phyloP scores from a whole-genome alignment of 129 eudicot genomes.

The Daucus carota region DNA sequence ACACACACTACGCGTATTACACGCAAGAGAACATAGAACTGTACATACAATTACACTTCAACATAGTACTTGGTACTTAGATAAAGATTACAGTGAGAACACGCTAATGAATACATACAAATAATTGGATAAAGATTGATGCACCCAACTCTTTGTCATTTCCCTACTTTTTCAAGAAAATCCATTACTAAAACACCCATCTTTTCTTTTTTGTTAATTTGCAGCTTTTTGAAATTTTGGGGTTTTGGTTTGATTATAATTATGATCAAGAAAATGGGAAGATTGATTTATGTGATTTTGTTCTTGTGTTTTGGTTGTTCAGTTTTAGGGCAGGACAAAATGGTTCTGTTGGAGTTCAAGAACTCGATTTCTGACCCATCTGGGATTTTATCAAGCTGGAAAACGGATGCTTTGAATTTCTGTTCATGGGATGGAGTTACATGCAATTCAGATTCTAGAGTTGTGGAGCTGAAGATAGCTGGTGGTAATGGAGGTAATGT shows the following conservation, averaged over 20 bases:
- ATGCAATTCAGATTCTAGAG: conserved; percentile 51
- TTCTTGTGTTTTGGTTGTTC: conserved; percentile 12
- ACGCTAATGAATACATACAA: conserved; percentile 1
- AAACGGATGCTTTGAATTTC: conserved; percentile 19
- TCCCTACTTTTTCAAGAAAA: not conserved
- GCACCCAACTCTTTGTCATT: not conserved
- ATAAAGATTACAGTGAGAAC: conserved; percentile 1
- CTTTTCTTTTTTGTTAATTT: not conserved
- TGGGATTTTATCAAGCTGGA: conserved; percentile 57
- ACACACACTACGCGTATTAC: not conserved
- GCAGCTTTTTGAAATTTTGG: not conserved
- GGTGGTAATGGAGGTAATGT: conserved; percentile 51
- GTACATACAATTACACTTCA: not conserved
- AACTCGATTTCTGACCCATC: conserved; percentile 46
- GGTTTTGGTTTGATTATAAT: conserved; percentile 1
- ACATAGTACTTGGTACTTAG: not conserved
- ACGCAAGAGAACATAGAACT: not conserved
- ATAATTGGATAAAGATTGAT: not conserved
- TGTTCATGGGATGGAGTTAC: conserved; percentile 71
- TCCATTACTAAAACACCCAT: not conserved
- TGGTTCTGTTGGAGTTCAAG: conserved; percentile 44
- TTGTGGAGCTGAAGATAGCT: conserved; percentile 36
- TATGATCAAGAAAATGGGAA: not conserved
- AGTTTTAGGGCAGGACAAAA: conserved; percentile 40
- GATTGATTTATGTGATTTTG: conserved; percentile 13